Conservation (phyloP, 257 asterid genomes). For the Verbascum thapsus region DNA sequence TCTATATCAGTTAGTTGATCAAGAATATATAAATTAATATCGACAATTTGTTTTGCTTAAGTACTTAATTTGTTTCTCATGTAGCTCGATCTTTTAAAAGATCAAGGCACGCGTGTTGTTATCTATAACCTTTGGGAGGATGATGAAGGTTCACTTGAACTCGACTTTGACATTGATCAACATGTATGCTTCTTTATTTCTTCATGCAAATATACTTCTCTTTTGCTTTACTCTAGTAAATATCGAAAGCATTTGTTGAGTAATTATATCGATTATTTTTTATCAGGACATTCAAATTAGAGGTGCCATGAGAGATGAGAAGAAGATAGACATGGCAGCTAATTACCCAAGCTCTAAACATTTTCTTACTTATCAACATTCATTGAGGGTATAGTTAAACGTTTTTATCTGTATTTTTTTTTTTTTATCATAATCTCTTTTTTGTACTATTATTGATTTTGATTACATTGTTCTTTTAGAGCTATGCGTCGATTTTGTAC, state of each 20-base stretch:
- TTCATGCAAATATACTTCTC: not conserved
- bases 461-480: slow-evolving; percentile 43
- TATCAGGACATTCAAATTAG: slow-evolving; percentile 75
- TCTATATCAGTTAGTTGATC: not conserved
- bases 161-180: slow-evolving; percentile 64
- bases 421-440: not conserved
- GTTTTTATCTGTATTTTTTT: not conserved
- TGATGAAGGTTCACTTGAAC: slow-evolving; percentile 61
- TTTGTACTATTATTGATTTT: slow-evolving; percentile 9
- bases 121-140: slow-evolving; percentile 91
- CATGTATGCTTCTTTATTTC: slow-evolving; percentile 42
- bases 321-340: slow-evolving; percentile 65
- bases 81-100: slow-evolving; percentile 54
- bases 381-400: slow-evolving; percentile 57
- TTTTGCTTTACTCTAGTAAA: not conserved
- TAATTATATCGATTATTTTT: not conserved
- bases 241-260: not conserved
- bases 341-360: slow-evolving; percentile 54
- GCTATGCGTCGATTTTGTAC: slow-evolving; percentile 76
- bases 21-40: not conserved
- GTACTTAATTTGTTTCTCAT: slow-evolving; percentile 2
- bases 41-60: not conserved
- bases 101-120: slow-evolving; percentile 76
- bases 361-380: slow-evolving; percentile 75
- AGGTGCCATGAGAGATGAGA: slow-evolving; percentile 62